Evolutionary conservation across 2,329 filamentous ascomycete genomes (phyloP).

Genomic region (Intubia oerlemansii): DNA sequence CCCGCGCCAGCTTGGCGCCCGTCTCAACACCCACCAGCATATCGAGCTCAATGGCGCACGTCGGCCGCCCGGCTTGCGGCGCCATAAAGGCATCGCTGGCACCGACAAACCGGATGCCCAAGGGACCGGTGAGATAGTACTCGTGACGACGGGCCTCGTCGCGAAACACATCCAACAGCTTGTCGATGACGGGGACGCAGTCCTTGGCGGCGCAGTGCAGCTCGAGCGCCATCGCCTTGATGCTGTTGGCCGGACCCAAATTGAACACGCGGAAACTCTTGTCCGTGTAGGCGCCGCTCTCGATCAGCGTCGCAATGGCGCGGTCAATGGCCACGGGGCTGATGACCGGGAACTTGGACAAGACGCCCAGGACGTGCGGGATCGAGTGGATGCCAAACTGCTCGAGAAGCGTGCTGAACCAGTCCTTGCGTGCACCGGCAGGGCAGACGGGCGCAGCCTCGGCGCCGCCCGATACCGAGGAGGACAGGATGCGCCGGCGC

Average conservation of each 20-base stretch:
- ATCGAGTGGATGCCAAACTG: conserved; percentile 8
- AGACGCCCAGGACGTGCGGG: conserved; percentile 5
- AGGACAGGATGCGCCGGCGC: conserved; percentile 5
- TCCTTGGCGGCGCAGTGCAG: conserved; percentile 9
- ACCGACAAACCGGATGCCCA: conserved; percentile 9
- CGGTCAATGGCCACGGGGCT: conserved; percentile 8
- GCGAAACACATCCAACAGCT: conserved; percentile 8
- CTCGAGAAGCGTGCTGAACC: conserved; percentile 7
- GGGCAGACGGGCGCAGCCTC: too few relatives aligned
- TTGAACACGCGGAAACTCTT: conserved; percentile 10
- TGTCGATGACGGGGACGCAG: conserved; percentile 8
- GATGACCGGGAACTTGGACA: conserved; percentile 7
- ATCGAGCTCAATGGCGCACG: conserved; percentile 10
- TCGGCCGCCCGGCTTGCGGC: conserved; percentile 9
- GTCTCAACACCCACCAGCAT: conserved; percentile 9
- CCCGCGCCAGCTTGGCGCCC: conserved; percentile 5
- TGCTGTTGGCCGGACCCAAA: conserved; percentile 9
- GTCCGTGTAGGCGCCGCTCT: conserved; percentile 10
- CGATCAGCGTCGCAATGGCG: conserved; percentile 8
- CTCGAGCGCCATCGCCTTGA: conserved; percentile 9
- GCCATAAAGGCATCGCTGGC: conserved; percentile 9
- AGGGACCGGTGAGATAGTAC: conserved; percentile 10
- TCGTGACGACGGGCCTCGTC: conserved; percentile 6
- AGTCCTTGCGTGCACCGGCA: conserved; percentile 9
- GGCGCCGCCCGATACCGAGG: too few relatives aligned